These are phyloP conservation scores for Rhododendron molle DNA, from an alignment of 148 eudicot species.

Conservation along the genomic window DNA sequence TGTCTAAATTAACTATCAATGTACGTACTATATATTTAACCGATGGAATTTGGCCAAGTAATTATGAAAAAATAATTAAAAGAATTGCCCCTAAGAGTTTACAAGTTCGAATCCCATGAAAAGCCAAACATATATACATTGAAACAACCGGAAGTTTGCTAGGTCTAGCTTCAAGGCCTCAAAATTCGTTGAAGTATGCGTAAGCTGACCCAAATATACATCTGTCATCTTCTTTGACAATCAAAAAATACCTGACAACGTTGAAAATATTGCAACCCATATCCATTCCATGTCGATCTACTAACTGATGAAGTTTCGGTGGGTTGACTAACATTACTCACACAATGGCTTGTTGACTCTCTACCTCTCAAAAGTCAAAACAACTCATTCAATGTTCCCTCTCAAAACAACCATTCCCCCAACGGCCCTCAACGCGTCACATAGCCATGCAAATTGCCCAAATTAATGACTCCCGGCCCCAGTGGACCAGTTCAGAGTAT, in stretches of 20 bases:
- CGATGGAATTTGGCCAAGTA: no score
- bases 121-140: background rate
- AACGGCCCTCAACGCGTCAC: background rate
- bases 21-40: no score
- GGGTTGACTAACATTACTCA: background rate
- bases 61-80: no score
- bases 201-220: no score
- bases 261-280: no score
- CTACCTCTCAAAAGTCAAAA: background rate
- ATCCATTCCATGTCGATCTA: no score
- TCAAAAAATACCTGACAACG: no score
- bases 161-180: background rate
- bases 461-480: slow-evolving; percentile 11
- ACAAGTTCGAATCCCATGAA: no score
- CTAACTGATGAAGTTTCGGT: background rate
- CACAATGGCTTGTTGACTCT: background rate
- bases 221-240: no score
- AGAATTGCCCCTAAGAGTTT: no score
- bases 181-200: no score
- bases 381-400: background rate
- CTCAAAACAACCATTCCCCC: background rate
- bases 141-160: no score
- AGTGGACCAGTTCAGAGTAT: background rate
- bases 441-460: background rate
- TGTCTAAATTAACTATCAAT: background rate